Evolutionary conservation across 2,329 filamentous ascomycete genomes (phyloP).

Genomic region (Lachnellula arida): DNA sequence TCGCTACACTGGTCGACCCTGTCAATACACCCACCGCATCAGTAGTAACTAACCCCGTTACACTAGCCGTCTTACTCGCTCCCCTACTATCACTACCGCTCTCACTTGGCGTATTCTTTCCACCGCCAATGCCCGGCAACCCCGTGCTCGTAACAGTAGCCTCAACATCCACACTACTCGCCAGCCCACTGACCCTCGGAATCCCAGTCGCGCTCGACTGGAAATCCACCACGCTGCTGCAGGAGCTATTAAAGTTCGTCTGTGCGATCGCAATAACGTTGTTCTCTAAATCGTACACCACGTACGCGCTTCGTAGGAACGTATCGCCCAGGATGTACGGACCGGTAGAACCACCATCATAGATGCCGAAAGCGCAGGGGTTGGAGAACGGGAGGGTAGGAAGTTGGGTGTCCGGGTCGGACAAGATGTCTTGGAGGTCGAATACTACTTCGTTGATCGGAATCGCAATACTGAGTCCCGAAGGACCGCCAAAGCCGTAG

Average conservation of each 20-base stretch:
- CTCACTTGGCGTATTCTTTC: neutral
- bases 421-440: slow-evolving; percentile 10
- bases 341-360: slow-evolving; percentile 13
- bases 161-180: neutral
- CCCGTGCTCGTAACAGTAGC: slow-evolving; percentile 1
- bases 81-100: neutral
- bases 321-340: slow-evolving; percentile 42
- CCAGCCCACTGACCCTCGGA: slow-evolving; percentile 19
- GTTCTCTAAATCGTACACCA: slow-evolving; percentile 49
- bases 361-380: slow-evolving; percentile 50
- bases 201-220: slow-evolving; percentile 14
- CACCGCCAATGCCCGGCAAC: slow-evolving; percentile 1
- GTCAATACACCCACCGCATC: too few relatives aligned
- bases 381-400: slow-evolving; percentile 28
- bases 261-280: slow-evolving; percentile 45
- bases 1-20: neutral
- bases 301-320: slow-evolving; percentile 49
- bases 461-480: slow-evolving; percentile 38
- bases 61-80: neutral
- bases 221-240: slow-evolving; percentile 20
- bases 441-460: slow-evolving; percentile 42
- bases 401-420: neutral
- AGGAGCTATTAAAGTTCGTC: slow-evolving; percentile 38
- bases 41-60: neutral
- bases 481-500: slow-evolving; percentile 43